Evolutionary conservation across 208 protist species (phyloP), one percentile per base, ranked within the genome.

Genomic region (Blechomonas ayalai): DNA sequence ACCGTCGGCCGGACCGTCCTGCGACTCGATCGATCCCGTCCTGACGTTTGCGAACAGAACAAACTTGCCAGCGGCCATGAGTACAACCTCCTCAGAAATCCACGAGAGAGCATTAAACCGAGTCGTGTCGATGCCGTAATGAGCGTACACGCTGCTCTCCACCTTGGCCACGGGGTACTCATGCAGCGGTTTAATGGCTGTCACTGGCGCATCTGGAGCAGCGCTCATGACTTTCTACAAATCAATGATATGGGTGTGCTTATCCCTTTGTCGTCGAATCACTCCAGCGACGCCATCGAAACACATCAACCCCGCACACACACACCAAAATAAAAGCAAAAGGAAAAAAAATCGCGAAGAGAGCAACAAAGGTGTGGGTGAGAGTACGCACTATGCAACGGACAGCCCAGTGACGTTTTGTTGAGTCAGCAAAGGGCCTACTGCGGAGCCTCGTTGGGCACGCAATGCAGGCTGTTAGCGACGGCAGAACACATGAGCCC

Each of bases 11-110:
- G 64, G 67, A 0, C 82, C 71, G n/a, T 64, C 52, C 42, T 73
- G 55, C n/a, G 69, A 78, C 31, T 81, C 63, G 29, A 86, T 56
- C 6, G 20, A 43, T 5, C 71, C 69, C 7, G 52, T 73, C n/a
- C 57, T 48, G 2, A 90, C 13, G 47, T 93, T 63, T 2, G 92
- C 48, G 45, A 89, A 91, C 15, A 90, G 73, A 0, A 95, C 77
- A 65, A 92, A 87, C 23, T 82, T 79, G 20, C 89, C 89, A 5
- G 80, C 66, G 19, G 71, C 59, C 38, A 87, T 77, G 33, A 93
- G 45, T 13, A 86, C 59, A 4, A 64, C 70, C 34, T 80, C 52
- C 15, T 68, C 67, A 13, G 60, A 65, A 1, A 94, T 51, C 28
- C 69, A 80, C 28, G 41, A 40, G 26, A 92, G 37, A 7, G 67